A percentile compares a stretch with the other conserved stretches of the same genome.
Evolutionary conservation across 2,329 filamentous ascomycete species (phyloP).

Genomic region (Ambrosiella beaveri): DNA sequence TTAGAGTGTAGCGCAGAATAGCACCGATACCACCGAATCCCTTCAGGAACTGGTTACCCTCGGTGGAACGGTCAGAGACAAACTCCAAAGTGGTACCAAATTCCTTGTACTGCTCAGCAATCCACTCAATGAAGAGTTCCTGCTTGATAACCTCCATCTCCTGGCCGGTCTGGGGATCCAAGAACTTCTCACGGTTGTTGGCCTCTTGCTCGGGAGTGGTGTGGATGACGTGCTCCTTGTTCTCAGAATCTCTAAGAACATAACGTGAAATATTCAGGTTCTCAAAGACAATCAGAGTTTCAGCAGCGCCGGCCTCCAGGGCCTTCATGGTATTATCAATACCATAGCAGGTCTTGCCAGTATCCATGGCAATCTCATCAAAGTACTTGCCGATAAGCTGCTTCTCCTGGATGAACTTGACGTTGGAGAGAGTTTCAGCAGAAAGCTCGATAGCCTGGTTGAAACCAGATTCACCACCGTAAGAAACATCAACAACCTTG

Average conservation of each 20-base stretch:
- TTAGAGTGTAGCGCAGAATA: conserved; percentile 97
- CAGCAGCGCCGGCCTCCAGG: conserved; percentile 83
- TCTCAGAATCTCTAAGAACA: conserved; percentile 64
- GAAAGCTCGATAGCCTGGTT: conserved; percentile 97
- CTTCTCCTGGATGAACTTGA: conserved; percentile 99
- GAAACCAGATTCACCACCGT: conserved; percentile 98
- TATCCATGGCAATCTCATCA: conserved; percentile 96
- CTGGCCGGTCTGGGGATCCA: conserved; percentile 87
- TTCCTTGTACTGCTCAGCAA: conserved; percentile 95
- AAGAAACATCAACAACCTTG: conserved; percentile 97
- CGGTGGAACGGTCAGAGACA: conserved; percentile 89
- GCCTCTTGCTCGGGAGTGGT: conserved; percentile 60
- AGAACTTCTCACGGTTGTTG: conserved; percentile 68
- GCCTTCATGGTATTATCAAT: conserved; percentile 96
- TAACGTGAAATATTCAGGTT: conserved; percentile 91
- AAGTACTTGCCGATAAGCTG: conserved; percentile 99
- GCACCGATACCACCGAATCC: conserved; percentile 97
- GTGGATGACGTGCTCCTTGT: conserved; percentile 59
- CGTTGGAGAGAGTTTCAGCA: conserved; percentile 88
- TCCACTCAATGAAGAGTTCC: conserved; percentile 95
- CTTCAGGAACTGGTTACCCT: conserved; percentile 99
- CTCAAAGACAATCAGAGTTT: conserved; percentile 91
- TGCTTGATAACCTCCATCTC: conserved; percentile 91
- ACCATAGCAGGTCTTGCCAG: conserved; percentile 92
- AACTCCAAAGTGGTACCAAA: conserved; percentile 94